Evolutionary conservation across 2,329 filamentous ascomycete species (phyloP), one percentile per base, ranked within the genome.

Genomic region (Sporothrix pallida): DNA sequence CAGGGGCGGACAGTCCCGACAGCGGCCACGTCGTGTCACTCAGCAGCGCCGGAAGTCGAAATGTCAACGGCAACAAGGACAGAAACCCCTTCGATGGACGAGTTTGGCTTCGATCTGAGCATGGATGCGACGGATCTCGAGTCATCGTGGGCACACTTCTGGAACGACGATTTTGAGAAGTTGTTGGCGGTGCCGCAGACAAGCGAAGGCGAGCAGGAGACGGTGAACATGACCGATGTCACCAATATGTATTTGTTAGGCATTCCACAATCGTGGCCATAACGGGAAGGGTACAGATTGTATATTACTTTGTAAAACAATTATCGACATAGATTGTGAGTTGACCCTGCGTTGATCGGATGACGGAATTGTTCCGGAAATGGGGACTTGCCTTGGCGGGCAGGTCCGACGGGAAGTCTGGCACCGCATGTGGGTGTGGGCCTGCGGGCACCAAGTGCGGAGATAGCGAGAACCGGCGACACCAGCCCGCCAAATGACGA

Each of bases 91-190:
- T 20, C 2, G 1, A 23, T 15, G 2, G 63, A 48, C 20, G 63
- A 67, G 20, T 67, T 54, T 4, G 71, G 54, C 2, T 52, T 71
- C 23, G 60, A 73, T 48, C 26, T 37, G 37, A 54, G 3, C 42
- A 20, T 62, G n/a, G 71, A 72, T 17, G 15, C 71, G 3, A 46
- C 42, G 0, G 67, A 73, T 8, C 62, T 75, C 1, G 74, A 75
- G 23, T 72, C 58, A 26, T 75, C 74, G n/a, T 75, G 74, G 74
- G 71, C 71, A 17, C 26, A 70, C 42, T 37, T 75, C 3, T 75
- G 74, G 74, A 73, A 73, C 68, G 74, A 75, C 37, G 74, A 75
- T 44, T 63, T 75, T 54, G 68, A 62, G 9, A 54, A n/a, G 2
- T 3, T 73, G 42, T 23, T 73, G 46, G 20, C 65, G 7, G 6